phyloP scores from a whole-genome alignment of 345 rosid genomes.

The Sonneratia alba region DNA sequence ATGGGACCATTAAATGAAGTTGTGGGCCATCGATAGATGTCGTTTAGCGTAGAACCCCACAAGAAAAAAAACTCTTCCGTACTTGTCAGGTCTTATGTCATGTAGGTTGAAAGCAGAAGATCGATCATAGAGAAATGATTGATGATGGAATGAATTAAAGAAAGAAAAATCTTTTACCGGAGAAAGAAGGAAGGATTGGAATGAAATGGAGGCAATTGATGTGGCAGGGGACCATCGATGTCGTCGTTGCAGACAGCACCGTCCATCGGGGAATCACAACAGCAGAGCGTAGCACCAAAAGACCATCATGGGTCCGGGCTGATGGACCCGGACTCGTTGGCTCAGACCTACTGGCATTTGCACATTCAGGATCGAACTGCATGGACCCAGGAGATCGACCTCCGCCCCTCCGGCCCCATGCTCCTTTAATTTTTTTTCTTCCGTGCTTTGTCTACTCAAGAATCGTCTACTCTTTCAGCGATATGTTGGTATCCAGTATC shows the following conservation, averaged over 20 bases:
- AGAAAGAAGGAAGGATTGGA: neutral
- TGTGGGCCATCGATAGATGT: too few species aligned
- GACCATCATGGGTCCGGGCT: conserved; percentile 1
- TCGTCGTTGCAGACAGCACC: conserved; percentile 19
- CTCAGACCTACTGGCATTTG: conserved; percentile 89
- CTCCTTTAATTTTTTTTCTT: too few species aligned
- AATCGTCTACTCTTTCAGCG: too few species aligned
- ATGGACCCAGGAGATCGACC: conserved; percentile 93
- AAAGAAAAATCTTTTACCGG: neutral
- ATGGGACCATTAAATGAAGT: too few species aligned
- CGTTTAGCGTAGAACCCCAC: too few species aligned
- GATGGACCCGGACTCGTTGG: conserved; percentile 83
- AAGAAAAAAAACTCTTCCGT: too few species aligned
- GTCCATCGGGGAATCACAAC: conserved; percentile 37
- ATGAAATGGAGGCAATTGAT: neutral
- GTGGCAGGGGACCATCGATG: conserved; percentile 41
- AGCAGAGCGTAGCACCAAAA: conserved; percentile 10
- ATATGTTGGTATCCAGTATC: too few species aligned
- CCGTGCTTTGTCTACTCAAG: too few species aligned
- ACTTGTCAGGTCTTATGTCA: too few species aligned
- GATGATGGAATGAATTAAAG: neutral
- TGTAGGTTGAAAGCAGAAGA: too few species aligned
- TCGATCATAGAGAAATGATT: too few species aligned
- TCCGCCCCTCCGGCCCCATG: conserved; percentile 38
- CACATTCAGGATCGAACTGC: conserved; percentile 77